These are phyloP conservation scores for Tilletia walkeri DNA, from an alignment of 1,284 basidiomycete genomes.

Conservation along the genomic window DNA sequence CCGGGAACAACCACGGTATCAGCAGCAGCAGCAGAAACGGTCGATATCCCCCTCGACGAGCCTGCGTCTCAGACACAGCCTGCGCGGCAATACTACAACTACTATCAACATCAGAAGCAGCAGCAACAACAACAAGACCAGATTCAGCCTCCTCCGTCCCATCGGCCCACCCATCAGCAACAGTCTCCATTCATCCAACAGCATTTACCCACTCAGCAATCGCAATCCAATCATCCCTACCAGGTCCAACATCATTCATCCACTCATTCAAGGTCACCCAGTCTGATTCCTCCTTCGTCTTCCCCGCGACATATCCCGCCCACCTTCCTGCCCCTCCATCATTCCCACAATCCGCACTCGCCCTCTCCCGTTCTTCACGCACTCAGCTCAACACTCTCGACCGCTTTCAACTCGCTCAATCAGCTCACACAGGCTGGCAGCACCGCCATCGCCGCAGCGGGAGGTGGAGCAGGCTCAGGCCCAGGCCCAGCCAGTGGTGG, in stretches of 20 bases:
- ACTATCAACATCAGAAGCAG: background rate
- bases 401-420: background rate
- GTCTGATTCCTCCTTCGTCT: no score
- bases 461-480: background rate
- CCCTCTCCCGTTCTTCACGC: background rate
- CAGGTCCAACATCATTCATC: no score
- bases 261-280: no score
- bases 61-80: background rate
- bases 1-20: no score
- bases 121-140: background rate
- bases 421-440: background rate
- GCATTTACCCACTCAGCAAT: no score
- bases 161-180: no score
- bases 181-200: no score
- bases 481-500: no score
- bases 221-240: no score
- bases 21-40: background rate
- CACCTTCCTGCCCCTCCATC: background rate
- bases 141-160: no score
- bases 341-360: background rate
- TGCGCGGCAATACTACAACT: background rate
- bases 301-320: background rate
- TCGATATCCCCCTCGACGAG: conserved; percentile 10
- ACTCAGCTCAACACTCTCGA: background rate
- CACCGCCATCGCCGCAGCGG: background rate